Percentiles rank a stretch among this genome's conserved stretches.
These are phyloP conservation scores for Paecilomyces formosus DNA, from an alignment of 2,329 filamentous ascomycete genomes.

Conservation along the genomic window DNA sequence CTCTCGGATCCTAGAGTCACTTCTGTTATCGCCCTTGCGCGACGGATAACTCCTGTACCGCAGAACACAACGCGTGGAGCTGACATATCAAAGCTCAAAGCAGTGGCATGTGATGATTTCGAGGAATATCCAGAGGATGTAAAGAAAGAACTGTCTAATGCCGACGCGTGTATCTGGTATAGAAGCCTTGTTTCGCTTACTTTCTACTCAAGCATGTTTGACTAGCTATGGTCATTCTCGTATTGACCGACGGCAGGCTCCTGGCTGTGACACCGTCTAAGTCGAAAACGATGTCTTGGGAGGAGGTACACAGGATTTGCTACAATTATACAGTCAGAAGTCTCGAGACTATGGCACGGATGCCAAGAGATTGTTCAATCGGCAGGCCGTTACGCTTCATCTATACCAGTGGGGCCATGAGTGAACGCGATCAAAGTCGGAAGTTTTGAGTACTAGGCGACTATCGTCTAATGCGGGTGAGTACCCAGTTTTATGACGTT, in stretches of 20 bases:
- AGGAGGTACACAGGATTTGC: conserved; percentile 36
- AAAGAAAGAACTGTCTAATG: conserved; percentile 20
- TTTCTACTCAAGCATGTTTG: too few species aligned
- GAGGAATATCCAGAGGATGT: conserved; percentile 20
- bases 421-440: conserved; percentile 40
- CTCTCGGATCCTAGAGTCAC: conserved; percentile 19
- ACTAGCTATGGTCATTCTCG: background rate
- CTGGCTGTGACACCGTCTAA: conserved; percentile 32
- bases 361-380: conserved; percentile 9
- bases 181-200: background rate
- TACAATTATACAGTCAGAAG: conserved; percentile 29
- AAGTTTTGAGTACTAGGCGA: conserved; percentile 26
- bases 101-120: background rate
- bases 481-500: conserved; percentile 6
- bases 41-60: conserved; percentile 8
- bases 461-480: conserved; percentile 43
- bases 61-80: background rate
- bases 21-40: conserved; percentile 21
- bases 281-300: conserved; percentile 19
- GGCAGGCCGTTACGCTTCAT: conserved; percentile 39
- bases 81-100: background rate
- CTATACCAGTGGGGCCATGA: conserved; percentile 42
- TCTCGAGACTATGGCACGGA: conserved; percentile 30
- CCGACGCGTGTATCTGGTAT: conserved; percentile 33
- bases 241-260: conserved; percentile 1